phyloP scores from a whole-genome alignment of 352 stramenopile species.

The Pythium sp. region DNA sequence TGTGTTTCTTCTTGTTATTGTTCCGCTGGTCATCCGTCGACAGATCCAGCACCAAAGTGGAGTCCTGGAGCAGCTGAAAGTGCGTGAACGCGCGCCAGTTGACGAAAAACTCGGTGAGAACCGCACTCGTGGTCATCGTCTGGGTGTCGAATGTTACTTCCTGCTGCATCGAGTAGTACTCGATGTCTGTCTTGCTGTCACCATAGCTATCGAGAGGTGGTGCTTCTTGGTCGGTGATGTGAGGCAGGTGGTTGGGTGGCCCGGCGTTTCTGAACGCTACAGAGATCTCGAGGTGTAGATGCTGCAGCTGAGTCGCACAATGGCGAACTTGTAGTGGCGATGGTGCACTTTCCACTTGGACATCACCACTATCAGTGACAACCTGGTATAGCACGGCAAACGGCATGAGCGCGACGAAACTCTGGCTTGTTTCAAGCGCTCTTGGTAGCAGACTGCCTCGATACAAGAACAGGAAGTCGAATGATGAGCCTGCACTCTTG shows the following conservation, averaged over 20 bases:
- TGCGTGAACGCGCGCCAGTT: constrained; percentile 49
- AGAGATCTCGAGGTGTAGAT: constrained; percentile 20
- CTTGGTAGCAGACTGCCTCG: constrained; percentile 23
- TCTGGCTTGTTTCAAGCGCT: constrained; percentile 20
- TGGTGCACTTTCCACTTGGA: background rate
- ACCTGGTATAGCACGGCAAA: constrained; percentile 23
- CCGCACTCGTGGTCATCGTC: background rate
- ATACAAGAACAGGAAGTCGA: constrained; percentile 29
- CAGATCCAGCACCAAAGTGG: constrained; percentile 30
- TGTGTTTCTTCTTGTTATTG: constrained; percentile 1
- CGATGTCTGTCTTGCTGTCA: background rate
- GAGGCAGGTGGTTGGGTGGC: constrained; percentile 22
- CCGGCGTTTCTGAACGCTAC: constrained; percentile 28
- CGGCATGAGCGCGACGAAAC: constrained; percentile 26
- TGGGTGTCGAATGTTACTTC: background rate
- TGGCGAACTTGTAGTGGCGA: background rate
- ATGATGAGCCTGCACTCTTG: background rate
- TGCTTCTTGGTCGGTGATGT: background rate
- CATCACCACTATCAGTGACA: background rate
- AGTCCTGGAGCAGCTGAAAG: constrained; percentile 53
- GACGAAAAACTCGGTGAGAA: constrained; percentile 35
- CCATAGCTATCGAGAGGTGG: background rate
- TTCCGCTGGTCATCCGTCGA: constrained; percentile 13
- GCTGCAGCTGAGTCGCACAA: constrained; percentile 16
- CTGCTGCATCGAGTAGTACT: constrained; percentile 17